Base-by-base conservation (phyloP, 2,329 filamentous ascomycete genomes). In the Cytospora paraplurivora region DNA sequence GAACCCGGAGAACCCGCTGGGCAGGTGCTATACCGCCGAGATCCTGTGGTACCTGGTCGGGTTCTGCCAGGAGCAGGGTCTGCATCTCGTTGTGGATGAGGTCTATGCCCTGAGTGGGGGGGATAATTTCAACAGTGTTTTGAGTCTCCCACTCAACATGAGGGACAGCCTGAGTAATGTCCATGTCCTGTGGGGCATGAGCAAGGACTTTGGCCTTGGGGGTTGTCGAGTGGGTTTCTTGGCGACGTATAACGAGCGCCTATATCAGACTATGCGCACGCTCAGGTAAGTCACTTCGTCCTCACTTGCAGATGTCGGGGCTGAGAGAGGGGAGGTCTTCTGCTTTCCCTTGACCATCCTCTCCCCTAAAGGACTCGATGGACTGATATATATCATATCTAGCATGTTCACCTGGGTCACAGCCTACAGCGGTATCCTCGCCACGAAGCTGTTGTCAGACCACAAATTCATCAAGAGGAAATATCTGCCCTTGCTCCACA, bases 351-450 rank as follows among this genome's bases (percentile, higher is more conserved):
- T 17, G 15, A 13, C 12, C 5, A n/a, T 11, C 41, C 17, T 17
- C 13, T n/a, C 38, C 13, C 4, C 38, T 44, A n/a, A 6, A 13
- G 7, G 6, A 12, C 11, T n/a, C n/a, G 6, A 34, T 51, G 27
- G 32, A 61, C 50, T n/a, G 17, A 12, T 8, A 7, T n/a, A n/a
- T 34, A 49, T 11, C 10, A 3, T 2, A 47, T 47, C 44, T 21
- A 65, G 63, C 13, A 65, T 65, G 63, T 65, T 65, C 38, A 65
- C 59, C 35, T 65, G 63, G 63, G 32, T 65, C 2, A 62, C 63
- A 50, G 59, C 63, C 4, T 65, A 59, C 17, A 55, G 59, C 17
- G 63, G 63, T 2, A 59, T 59, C 21, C 12, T 50, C 7, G 44
- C 63, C 13, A 35, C 59, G 32, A 65, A 37, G 10, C 17, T 65